Base-by-base conservation (phyloP, 345 rosid species). In the Viola odorata region DNA sequence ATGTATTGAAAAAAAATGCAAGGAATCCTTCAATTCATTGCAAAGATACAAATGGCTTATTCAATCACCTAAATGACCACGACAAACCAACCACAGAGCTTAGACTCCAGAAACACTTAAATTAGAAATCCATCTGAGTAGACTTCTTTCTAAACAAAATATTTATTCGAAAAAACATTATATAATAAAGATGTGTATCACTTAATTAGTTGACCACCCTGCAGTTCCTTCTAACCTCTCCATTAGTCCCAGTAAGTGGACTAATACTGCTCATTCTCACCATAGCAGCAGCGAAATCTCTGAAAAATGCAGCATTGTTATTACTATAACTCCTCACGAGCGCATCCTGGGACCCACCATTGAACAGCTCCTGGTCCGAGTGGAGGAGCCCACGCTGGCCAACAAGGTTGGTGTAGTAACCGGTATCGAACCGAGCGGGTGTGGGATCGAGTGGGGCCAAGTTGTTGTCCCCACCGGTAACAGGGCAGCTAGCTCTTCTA, bases 201-300 rank as follows among this genome's bases (percentile, higher is more conserved):
- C 32, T 23, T 23, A 53, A 60, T 60, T 10, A 60, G 48, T 75
- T 78, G 8, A 63, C 57, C 50, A 36, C 41, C 50, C 80, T 62
- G 70, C 83, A 81, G 50, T 61, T 76, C 41, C 70, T 72, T 57
- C 81, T 71, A 6, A 79, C 72, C 65, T 81, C 81, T 1, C 86
- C 81, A 5, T 59, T 56, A 1, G 70, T 57, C 10, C 77, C 76
- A 0, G 81, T 64, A 38, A 81, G 81, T 4, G 80, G 83, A 15
- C 76, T 64, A 11, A 76, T 65, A 53, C 74, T 79, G 10, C 80
- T 75, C 86, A 77, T 82, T 73, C 40, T 76, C 36, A 82, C 71
- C 86, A 82, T 79, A 3, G 83, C 78, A 4, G 75, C 62, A 3
- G 68, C 70, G 53, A 82, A 82, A 49, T 80, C 84, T 13, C 17